These are phyloP conservation scores for Gonium pectorale DNA, from an alignment of 139 green algal genomes.

Conservation along the genomic window DNA sequence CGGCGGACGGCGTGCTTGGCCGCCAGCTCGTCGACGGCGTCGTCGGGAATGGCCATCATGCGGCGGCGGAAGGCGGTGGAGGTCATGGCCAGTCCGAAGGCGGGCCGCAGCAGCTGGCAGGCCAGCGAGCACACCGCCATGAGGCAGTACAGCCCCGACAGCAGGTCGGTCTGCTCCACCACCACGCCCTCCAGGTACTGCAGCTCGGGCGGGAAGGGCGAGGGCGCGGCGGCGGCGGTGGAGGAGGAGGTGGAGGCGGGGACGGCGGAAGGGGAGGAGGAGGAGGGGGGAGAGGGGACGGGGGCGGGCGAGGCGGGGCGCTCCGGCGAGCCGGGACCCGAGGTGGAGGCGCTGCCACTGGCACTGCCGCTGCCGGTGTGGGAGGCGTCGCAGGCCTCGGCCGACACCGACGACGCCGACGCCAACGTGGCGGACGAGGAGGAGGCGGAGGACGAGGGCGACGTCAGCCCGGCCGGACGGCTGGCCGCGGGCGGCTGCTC, in stretches of 20 bases:
- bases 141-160: slow-evolving; percentile 26
- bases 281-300: background rate
- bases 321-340: too few relatives aligned
- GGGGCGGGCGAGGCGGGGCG: too few relatives aligned
- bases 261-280: background rate
- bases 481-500: background rate
- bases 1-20: background rate
- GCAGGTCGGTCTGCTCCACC: slow-evolving; percentile 33
- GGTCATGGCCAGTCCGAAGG: slow-evolving; percentile 22
- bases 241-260: background rate
- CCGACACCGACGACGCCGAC: too few relatives aligned
- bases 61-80: slow-evolving; percentile 3
- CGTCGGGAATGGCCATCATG: slow-evolving; percentile 8
- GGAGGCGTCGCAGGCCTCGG: background rate
- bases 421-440: too few relatives aligned
- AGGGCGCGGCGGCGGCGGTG: background rate
- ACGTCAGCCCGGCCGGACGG: too few relatives aligned
- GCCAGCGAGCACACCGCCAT: slow-evolving; percentile 20
- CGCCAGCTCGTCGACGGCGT: slow-evolving; percentile 10
- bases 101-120: slow-evolving; percentile 14
- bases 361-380: background rate
- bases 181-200: slow-evolving; percentile 3
- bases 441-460: too few relatives aligned
- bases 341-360: background rate
- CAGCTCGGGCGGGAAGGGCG: slow-evolving; percentile 3